A percentile compares a stretch with the other conserved stretches of the same genome.
Conservation (phyloP, 169 alveolate genomes). For the Plasmodium chabaudi region DNA sequence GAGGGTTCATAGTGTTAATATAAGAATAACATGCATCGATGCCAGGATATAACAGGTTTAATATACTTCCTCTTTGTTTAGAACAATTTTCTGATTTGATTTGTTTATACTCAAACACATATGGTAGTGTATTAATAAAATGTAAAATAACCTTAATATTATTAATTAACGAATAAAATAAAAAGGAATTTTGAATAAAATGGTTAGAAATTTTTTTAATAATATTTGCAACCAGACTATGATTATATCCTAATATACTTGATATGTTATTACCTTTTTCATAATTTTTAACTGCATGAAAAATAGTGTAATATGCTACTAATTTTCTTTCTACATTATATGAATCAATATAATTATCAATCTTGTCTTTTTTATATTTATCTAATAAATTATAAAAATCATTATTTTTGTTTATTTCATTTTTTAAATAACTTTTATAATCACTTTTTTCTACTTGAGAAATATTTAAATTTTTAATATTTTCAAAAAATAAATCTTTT, state of each 20-base stretch:
- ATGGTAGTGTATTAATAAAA: conserved; percentile 59
- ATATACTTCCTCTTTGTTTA: conserved; percentile 6
- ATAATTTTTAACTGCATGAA: conserved; percentile 56
- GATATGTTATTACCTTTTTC: conserved; percentile 73
- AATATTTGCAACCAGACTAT: conserved; percentile 11
- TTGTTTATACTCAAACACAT: conserved; percentile 29
- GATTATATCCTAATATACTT: conserved; percentile 52
- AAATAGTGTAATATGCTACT: conserved; percentile 65
- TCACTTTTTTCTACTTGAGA: neutral
- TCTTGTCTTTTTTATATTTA: conserved; percentile 18
- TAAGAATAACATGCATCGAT: conserved; percentile 65
- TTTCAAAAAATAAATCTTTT: conserved; percentile 7
- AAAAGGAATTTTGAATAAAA: conserved; percentile 2
- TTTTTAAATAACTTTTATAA: neutral
- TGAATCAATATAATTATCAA: conserved; percentile 59
- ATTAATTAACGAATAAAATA: conserved; percentile 32
- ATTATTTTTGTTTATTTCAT: neutral
- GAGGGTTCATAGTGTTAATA: conserved; percentile 20
- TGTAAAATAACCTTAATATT: conserved; percentile 18
- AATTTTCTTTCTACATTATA: conserved; percentile 73
- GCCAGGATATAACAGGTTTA: conserved; percentile 66
- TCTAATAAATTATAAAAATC: conserved; percentile 8
- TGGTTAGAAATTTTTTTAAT: neutral
- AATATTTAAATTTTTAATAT: neutral
- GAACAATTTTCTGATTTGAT: conserved; percentile 20